Evolutionary conservation across 768 basidiomycete genomes (phyloP).

Genomic region (Hemileccinum rubropunctum): DNA sequence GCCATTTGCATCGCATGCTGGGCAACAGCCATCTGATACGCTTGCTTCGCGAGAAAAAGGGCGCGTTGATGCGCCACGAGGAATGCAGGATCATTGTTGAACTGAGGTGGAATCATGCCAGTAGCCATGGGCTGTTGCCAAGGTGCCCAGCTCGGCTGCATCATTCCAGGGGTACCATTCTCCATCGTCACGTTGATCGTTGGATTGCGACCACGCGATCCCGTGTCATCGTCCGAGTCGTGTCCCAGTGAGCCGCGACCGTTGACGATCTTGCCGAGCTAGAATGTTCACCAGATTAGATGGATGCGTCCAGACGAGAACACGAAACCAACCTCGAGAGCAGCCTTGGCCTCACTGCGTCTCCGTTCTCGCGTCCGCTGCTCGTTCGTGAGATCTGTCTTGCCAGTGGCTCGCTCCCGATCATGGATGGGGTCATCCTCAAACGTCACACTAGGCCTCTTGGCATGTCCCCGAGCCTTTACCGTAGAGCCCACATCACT

Average conservation of each 20-base stretch:
- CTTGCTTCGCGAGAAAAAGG: constrained; percentile 83
- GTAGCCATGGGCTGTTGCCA: constrained; percentile 30
- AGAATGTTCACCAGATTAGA: constrained; percentile 7
- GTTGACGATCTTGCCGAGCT: constrained; percentile 90
- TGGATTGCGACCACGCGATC: constrained; percentile 11
- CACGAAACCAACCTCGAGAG: constrained; percentile 64
- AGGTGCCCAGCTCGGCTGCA: constrained; percentile 35
- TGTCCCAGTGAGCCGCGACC: constrained; percentile 63
- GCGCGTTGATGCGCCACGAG: constrained; percentile 84
- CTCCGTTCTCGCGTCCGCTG: constrained; percentile 67
- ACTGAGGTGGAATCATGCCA: constrained; percentile 39
- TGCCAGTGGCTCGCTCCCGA: constrained; percentile 33
- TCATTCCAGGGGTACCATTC: constrained; percentile 22
- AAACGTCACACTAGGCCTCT: constrained; percentile 68
- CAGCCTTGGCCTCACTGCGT: constrained; percentile 79
- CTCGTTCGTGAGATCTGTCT: constrained; percentile 38
- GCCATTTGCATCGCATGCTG: constrained; percentile 88
- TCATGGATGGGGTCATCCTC: constrained; percentile 49
- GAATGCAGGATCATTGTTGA: constrained; percentile 51
- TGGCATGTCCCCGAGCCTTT: constrained; percentile 37
- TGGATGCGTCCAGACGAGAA: not conserved
- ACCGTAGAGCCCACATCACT: constrained; percentile 28
- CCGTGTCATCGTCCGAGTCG: constrained; percentile 43
- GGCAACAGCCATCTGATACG: constrained; percentile 87
- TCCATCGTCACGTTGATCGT: constrained; percentile 40